Evolutionary conservation across 2,329 filamentous ascomycete species (phyloP).

Genomic region (Nakataea oryzae): DNA sequence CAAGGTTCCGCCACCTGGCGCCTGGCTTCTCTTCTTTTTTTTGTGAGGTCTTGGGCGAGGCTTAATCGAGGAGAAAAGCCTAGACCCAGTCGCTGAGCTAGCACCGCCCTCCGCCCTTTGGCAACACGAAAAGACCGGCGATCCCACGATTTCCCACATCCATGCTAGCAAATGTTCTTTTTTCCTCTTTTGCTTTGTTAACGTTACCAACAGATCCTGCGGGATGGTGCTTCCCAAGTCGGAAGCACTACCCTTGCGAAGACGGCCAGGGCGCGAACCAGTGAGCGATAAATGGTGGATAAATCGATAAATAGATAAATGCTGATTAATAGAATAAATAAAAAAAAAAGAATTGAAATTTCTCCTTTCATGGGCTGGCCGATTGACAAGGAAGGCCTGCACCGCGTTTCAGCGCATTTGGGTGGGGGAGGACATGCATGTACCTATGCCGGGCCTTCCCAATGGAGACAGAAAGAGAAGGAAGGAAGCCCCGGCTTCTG

Average conservation of each 20-base stretch:
- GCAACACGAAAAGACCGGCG: background rate
- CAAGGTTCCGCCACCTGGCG: background rate
- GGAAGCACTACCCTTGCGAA: too few relatives aligned
- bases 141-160: background rate
- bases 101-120: background rate
- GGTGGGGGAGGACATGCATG: background rate
- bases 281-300: too few relatives aligned
- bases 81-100: too few relatives aligned
- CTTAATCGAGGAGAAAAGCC: too few relatives aligned
- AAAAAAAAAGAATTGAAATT: background rate
- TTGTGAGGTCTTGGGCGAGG: too few relatives aligned
- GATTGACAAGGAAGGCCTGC: background rate
- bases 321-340: background rate
- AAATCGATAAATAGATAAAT: background rate
- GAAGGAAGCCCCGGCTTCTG: background rate
- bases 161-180: too few relatives aligned
- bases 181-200: too few relatives aligned
- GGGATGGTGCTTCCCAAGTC: too few relatives aligned
- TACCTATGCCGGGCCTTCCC: background rate
- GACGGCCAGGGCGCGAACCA: too few relatives aligned
- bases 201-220: background rate
- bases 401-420: background rate
- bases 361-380: background rate
- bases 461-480: background rate
- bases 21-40: too few relatives aligned